Base-by-base conservation (phyloP, 2,329 filamentous ascomycete genomes). In the Sodiomyces alkalinus region DNA sequence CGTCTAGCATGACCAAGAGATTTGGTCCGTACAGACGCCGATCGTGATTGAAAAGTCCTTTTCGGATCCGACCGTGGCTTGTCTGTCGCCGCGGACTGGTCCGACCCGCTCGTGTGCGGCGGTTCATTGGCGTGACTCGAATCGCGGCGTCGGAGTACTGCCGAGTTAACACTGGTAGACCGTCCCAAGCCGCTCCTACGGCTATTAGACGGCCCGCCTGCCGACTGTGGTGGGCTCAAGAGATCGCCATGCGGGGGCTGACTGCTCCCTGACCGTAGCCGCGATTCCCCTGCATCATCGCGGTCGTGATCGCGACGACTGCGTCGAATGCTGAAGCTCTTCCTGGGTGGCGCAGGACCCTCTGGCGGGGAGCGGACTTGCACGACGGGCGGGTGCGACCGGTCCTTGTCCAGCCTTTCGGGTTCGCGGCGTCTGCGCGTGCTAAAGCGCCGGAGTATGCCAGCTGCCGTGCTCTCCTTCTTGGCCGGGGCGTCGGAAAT, bases 121-220 rank as follows among this genome's bases (percentile, higher is more conserved):
- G 77, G 72, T 13, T 85, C 78, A 35, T 72, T 72, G 12, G 61
- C 52, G 26, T 60, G 45, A 39, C 51, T 47, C 39, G 62, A 42
- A n/a, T 48, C 45, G 13, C 80, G 71, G 35, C 80, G 63, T 36
- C 81, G 68, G 35, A 82, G 74, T 37, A 92, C 85, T 17, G 78
- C 82, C 2, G 82, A 90, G 44, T 86, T 92, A 30, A 94, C 86
- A 46, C 86, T 94, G 7, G 87, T 85, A 6, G 85, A 93, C 36
- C 87, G 71, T 19, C 81, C 82, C 12, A 94, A 60, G 7, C 74
- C 75, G 40, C 79, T 79, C 26, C 69, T 74, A 29, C 67, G 66
- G 24, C 69, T 66, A 13, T 72, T 61, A 27, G 57, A 56, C 30
- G 51, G 44, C 17, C 55, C 68, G 21, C 73, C 74, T 13, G 67